Evolutionary conservation across 2,329 filamentous ascomycete species (phyloP).

Genomic region (Neocatenulostroma microsporum): DNA sequence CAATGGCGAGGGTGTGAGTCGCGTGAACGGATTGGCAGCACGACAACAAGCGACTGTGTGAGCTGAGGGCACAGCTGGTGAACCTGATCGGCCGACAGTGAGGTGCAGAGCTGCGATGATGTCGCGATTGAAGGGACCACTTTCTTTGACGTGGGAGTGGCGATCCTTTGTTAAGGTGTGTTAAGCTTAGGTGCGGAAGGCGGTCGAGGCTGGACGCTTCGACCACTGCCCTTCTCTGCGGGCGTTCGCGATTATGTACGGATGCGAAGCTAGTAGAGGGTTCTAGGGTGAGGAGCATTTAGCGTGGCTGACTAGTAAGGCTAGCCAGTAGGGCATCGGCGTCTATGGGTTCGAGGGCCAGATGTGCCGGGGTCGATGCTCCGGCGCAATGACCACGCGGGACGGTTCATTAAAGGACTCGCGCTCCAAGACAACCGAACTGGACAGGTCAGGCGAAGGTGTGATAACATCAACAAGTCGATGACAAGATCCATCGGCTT

Average conservation of each 20-base stretch:
- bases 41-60: conserved; percentile 3
- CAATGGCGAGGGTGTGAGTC: neutral
- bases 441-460: conserved; percentile 5
- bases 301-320: conserved; percentile 20
- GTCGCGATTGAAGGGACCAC: conserved; percentile 14
- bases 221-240: conserved; percentile 25
- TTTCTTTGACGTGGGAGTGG: conserved; percentile 32
- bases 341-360: conserved; percentile 17
- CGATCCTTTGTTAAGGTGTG: conserved; percentile 47
- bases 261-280: conserved; percentile 15
- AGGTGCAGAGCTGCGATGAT: conserved; percentile 5
- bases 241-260: conserved; percentile 24
- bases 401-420: conserved; percentile 10
- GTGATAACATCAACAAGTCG: too few species aligned
- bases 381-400: conserved; percentile 20
- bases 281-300: conserved; percentile 13
- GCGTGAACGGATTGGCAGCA: conserved; percentile 1
- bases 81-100: conserved; percentile 3
- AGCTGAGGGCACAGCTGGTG: conserved; percentile 4
- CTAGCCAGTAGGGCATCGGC: conserved; percentile 18
- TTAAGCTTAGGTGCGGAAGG: conserved; percentile 44
- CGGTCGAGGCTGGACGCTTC: conserved; percentile 38
- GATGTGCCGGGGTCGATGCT: conserved; percentile 20
- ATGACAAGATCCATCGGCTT: conserved; percentile 1
- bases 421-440: conserved; percentile 7